phyloP scores from a whole-genome alignment of 371 early-diverging fungal genomes.

The Saksenaea oblongispora region DNA sequence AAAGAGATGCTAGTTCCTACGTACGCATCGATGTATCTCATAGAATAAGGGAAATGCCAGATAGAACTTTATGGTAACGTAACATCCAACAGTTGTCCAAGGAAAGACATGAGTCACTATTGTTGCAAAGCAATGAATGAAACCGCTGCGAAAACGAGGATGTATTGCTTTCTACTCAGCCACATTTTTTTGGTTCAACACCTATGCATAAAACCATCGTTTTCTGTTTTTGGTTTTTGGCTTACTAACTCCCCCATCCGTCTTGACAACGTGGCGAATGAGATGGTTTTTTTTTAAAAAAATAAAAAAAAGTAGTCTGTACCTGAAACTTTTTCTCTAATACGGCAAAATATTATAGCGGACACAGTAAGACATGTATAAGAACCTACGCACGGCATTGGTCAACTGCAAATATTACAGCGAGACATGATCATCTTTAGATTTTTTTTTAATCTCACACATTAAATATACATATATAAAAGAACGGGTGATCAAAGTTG shows the following conservation, averaged over 20 bases:
- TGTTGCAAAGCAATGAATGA: not conserved
- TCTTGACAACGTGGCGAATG: not conserved
- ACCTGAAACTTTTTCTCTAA: not conserved
- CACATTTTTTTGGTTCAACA: not conserved
- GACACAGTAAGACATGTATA: not conserved
- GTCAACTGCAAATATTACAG: constrained; percentile 4
- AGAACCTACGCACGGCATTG: constrained; percentile 2
- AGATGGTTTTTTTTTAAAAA: not conserved
- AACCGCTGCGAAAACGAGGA: not conserved
- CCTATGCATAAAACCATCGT: not conserved
- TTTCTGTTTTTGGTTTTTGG: not conserved
- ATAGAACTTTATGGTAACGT: not conserved
- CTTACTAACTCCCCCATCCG: not conserved
- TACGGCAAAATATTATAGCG: not conserved
- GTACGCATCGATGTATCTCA: too few relatives aligned
- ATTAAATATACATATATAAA: not conserved
- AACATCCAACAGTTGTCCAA: not conserved
- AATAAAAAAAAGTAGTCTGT: not conserved
- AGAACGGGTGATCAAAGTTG: not conserved
- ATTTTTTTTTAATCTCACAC: constrained; percentile 3
- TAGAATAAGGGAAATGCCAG: too few relatives aligned
- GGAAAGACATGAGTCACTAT: not conserved
- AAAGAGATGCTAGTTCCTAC: too few relatives aligned
- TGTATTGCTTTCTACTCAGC: not conserved
- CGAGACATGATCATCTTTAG: not conserved